These are phyloP conservation scores for Dothideomycetes sp. DNA, from an alignment of 2,329 filamentous ascomycete genomes.

Conservation along the genomic window DNA sequence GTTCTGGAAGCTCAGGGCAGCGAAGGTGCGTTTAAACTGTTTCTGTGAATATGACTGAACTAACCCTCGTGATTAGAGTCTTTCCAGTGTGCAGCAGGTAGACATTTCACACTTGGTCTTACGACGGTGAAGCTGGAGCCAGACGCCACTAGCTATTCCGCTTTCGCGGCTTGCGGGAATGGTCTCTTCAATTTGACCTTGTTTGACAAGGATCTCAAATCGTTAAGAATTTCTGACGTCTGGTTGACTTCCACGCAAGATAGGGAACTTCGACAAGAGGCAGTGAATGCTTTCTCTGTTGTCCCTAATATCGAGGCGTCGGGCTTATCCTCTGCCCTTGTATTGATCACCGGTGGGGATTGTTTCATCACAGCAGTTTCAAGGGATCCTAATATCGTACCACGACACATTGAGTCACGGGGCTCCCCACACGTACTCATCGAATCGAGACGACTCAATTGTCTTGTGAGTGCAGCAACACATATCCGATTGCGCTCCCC, in stretches of 20 bases:
- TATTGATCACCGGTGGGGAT: slow-evolving; percentile 22
- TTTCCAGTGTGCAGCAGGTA: too few species aligned
- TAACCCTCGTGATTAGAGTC: too few species aligned
- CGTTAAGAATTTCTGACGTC: slow-evolving; percentile 26
- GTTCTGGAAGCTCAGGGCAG: slow-evolving; percentile 14
- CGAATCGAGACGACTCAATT: slow-evolving; percentile 36
- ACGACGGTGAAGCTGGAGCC: slow-evolving; percentile 13
- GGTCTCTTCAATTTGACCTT: slow-evolving; percentile 29
- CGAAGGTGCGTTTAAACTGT: slow-evolving; percentile 4
- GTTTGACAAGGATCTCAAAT: slow-evolving; percentile 8
- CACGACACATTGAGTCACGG: slow-evolving; percentile 31
- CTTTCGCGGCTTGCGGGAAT: slow-evolving; percentile 31
- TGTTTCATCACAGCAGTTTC: slow-evolving; percentile 42
- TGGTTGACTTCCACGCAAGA: slow-evolving; percentile 29
- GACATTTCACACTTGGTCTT: slow-evolving; percentile 9
- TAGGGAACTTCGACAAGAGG: slow-evolving; percentile 25
- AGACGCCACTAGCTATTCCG: slow-evolving; percentile 14
- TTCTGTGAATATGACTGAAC: too few species aligned
- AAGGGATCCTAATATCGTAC: slow-evolving; percentile 31
- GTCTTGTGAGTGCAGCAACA: slow-evolving; percentile 41
- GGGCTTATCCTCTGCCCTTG: neutral
- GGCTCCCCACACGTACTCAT: slow-evolving; percentile 35
- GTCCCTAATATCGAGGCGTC: slow-evolving; percentile 3
- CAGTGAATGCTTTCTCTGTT: slow-evolving; percentile 23
- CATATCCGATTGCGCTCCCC: slow-evolving; percentile 26